phyloP scores from a whole-genome alignment of 805 yeast genomes.

The Ogataea glucozyma region DNA sequence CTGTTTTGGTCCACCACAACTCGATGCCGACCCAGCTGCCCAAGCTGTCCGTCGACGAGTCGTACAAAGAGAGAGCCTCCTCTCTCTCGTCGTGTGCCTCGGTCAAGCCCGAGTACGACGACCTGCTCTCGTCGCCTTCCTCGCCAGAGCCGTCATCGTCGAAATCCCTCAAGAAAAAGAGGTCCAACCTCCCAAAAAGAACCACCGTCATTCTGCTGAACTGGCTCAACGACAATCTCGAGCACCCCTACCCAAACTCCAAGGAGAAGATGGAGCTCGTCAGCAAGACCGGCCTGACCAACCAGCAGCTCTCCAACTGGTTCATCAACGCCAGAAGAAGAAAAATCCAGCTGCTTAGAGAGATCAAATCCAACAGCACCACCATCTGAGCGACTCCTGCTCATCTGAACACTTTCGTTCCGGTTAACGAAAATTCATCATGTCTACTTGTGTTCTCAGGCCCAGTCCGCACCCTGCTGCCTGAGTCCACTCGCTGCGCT shows the following conservation, averaged over 20 bases:
- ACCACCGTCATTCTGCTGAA: conserved; percentile 52
- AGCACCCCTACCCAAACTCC: conserved; percentile 61
- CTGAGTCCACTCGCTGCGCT: not conserved
- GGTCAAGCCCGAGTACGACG: conserved; percentile 15
- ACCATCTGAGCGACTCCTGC: conserved; percentile 11
- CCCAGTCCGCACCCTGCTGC: not conserved
- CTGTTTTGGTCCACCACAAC: conserved; percentile 4
- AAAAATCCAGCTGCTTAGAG: conserved; percentile 52
- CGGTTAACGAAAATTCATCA: conserved; percentile 2
- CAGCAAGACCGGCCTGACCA: conserved; percentile 54
- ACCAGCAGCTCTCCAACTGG: conserved; percentile 63
- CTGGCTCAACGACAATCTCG: conserved; percentile 57
- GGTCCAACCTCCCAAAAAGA: conserved; percentile 61
- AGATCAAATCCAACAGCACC: conserved; percentile 33
- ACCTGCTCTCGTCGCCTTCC: conserved; percentile 15
- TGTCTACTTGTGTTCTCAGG: not conserved
- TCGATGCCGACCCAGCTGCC: conserved; percentile 2
- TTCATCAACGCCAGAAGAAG: conserved; percentile 63
- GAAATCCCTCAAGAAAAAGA: conserved; percentile 31
- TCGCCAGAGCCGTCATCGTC: conserved; percentile 15
- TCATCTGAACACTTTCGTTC: conserved; percentile 7
- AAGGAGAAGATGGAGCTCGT: conserved; percentile 57
- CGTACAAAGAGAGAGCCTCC: conserved; percentile 2
- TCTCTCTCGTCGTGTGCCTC: conserved; percentile 3
- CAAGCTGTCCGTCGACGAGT: conserved; percentile 3